Evolutionary conservation across 176 grass and related monocot species (phyloP).

Genomic region (Leersia perrieri): DNA sequence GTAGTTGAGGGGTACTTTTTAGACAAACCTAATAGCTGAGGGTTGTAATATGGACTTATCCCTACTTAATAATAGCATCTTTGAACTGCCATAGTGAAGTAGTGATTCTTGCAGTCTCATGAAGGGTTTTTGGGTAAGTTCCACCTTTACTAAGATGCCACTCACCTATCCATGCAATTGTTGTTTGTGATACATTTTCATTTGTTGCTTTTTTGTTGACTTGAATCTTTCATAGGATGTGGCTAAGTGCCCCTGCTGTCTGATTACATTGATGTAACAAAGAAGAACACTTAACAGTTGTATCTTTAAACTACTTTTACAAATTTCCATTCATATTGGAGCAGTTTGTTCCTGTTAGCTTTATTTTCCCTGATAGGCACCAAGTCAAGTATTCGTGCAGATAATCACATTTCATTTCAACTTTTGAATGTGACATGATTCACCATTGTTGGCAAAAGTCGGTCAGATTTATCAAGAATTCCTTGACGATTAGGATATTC

Average conservation of each 20-base stretch:
- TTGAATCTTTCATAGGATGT: neutral
- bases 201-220: neutral
- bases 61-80: neutral
- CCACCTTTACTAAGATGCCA: neutral
- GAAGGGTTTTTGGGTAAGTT: neutral
- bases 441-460: neutral
- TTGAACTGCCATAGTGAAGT: neutral
- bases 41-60: too few species aligned
- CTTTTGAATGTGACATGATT: neutral
- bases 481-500: neutral
- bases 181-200: neutral
- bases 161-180: neutral
- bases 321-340: conserved; percentile 2
- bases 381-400: neutral
- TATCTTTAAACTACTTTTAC: neutral
- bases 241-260: neutral
- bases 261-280: neutral
- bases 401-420: neutral
- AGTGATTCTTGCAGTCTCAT: neutral
- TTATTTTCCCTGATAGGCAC: neutral
- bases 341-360: neutral
- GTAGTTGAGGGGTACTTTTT: too few species aligned
- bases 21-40: too few species aligned
- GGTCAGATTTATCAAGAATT: neutral
- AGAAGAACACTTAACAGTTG: neutral